phyloP scores from a whole-genome alignment of 805 yeast species.

The Starmera dryadoides region DNA sequence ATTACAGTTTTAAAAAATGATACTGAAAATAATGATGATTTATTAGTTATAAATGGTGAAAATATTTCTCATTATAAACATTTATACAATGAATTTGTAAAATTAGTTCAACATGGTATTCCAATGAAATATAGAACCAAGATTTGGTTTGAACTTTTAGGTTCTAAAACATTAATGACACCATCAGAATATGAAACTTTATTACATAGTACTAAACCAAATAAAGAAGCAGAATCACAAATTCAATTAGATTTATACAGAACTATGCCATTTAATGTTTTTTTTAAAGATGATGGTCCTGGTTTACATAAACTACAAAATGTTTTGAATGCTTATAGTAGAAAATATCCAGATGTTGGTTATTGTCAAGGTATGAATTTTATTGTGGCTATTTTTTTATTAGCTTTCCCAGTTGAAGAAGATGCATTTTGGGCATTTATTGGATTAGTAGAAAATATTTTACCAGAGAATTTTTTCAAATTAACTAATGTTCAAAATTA shows the following conservation, averaged over 20 bases:
- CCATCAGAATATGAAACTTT: constrained; percentile 40
- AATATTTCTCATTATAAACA: constrained; percentile 19
- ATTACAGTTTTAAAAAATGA: constrained; percentile 18
- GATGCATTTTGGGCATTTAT: constrained; percentile 49
- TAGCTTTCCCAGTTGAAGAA: constrained; percentile 37
- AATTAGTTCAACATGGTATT: constrained; percentile 37
- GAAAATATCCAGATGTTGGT: constrained; percentile 40
- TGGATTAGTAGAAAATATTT: constrained; percentile 38
- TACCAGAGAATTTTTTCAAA: constrained; percentile 36
- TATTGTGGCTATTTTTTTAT: constrained; percentile 43
- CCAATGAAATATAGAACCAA: constrained; percentile 39
- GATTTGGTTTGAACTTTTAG: constrained; percentile 50
- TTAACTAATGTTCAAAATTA: constrained; percentile 32
- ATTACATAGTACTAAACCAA: constrained; percentile 14
- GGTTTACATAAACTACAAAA: constrained; percentile 40
- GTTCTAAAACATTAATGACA: constrained; percentile 33
- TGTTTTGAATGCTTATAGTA: constrained; percentile 41
- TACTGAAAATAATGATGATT: constrained; percentile 21
- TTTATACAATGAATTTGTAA: constrained; percentile 23
- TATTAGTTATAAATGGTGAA: constrained; percentile 34
- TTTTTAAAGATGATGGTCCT: constrained; percentile 47
- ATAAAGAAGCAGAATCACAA: constrained; percentile 34
- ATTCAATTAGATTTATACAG: constrained; percentile 46
- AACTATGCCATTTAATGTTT: constrained; percentile 47
- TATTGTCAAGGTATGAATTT: constrained; percentile 59